Conservation (phyloP, 345 rosid species). For the Rhodomyrtus tomentosa region DNA sequence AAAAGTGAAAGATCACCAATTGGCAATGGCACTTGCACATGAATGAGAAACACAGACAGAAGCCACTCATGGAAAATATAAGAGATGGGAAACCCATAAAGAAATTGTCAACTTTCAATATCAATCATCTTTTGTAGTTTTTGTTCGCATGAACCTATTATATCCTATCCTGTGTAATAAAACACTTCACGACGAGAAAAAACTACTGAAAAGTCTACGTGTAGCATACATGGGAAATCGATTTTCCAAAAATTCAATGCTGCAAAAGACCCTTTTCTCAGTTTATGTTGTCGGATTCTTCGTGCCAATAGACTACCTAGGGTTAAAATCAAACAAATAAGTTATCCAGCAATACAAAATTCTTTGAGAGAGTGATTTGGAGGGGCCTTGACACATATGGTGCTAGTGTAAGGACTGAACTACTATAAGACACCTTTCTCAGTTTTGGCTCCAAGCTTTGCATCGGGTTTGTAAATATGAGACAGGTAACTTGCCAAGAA, state of each 20-base stretch:
- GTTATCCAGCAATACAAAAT: neutral
- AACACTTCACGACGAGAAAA: neutral
- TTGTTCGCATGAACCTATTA: neutral
- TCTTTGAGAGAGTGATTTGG: neutral
- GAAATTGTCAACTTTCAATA: neutral
- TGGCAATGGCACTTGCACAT: neutral
- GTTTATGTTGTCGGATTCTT: neutral
- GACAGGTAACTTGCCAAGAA: neutral
- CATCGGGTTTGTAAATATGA: neutral
- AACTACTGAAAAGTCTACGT: neutral
- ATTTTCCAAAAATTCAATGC: neutral
- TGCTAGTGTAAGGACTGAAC: neutral
- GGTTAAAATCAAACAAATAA: neutral
- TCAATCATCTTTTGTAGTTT: neutral
- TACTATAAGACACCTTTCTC: neutral
- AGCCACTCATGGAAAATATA: neutral
- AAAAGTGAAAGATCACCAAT: neutral
- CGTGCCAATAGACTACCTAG: neutral
- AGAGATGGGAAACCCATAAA: neutral
- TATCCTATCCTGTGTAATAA: neutral
- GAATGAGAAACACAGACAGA: neutral
- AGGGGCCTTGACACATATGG: neutral
- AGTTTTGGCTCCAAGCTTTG: neutral
- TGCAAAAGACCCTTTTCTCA: neutral
- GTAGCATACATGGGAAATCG: neutral